phyloP scores from a whole-genome alignment of 2,329 filamentous ascomycete genomes.

The Fusarium caatingaense region DNA sequence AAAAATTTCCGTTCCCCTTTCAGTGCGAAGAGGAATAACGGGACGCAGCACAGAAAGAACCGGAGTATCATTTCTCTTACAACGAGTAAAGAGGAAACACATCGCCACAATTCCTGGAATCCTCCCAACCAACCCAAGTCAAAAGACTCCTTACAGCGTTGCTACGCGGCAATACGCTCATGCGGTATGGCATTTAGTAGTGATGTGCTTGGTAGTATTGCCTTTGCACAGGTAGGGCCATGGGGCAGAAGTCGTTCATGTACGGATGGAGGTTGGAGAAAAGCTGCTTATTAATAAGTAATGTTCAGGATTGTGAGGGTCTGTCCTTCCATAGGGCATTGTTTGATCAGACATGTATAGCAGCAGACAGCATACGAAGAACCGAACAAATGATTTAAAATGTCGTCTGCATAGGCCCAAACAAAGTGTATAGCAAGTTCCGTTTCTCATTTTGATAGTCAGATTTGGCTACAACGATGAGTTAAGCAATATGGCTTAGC shows the following conservation, averaged over 20 bases:
- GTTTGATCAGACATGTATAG: not conserved
- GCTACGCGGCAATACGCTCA: constrained; percentile 51
- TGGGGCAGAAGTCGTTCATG: not conserved
- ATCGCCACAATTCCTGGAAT: constrained; percentile 56
- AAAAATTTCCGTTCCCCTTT: fast-evolving
- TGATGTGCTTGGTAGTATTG: fast-evolving
- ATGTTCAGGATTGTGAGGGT: too few species aligned
- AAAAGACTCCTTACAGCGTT: constrained; percentile 58
- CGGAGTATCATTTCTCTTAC: constrained; percentile 51
- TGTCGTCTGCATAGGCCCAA: not conserved
- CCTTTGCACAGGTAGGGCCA: not conserved
- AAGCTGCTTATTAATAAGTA: too few species aligned
- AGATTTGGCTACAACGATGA: not conserved
- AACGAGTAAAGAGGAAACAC: constrained; percentile 42
- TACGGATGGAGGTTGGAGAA: not conserved
- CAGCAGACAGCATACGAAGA: fast-evolving
- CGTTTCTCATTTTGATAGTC: not conserved
- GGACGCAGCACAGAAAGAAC: constrained; percentile 47
- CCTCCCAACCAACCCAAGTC: constrained; percentile 50
- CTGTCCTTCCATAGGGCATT: fast-evolving
- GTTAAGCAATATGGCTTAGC: not conserved
- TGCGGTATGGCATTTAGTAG: constrained; percentile 20
- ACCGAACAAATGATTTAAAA: fast-evolving
- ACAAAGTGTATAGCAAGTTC: not conserved
- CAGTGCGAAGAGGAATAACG: not conserved